Base-by-base conservation (phyloP, 1,284 basidiomycete genomes). In the Pseudozyma flocculosa region DNA sequence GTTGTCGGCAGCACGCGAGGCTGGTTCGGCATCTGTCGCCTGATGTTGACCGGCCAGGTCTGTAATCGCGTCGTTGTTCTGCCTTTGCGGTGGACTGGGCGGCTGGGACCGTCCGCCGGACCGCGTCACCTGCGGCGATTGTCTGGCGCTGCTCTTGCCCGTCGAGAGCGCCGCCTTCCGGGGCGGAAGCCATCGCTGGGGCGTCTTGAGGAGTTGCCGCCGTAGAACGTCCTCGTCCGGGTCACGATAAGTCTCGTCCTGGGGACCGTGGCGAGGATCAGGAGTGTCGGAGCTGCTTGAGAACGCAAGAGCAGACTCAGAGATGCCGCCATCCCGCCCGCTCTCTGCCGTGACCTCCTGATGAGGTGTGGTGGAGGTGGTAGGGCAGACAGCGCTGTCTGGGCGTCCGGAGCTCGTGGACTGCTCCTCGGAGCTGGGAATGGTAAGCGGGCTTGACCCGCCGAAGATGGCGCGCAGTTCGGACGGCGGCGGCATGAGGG, bases 1-100 rank as follows among this genome's bases (percentile, higher is more conserved):
- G 29, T 29, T 13, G 7, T 63, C 61, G 36, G 59, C 55, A 36
- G 59, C 56, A 30, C 58, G n/a, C n/a, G n/a, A n/a, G n/a, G n/a
- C n/a, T n/a, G n/a, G n/a, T n/a, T n/a, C n/a, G n/a, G n/a, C n/a
- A n/a, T n/a, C n/a, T n/a, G n/a, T n/a, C n/a, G n/a, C n/a, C n/a
- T n/a, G n/a, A n/a, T n/a, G n/a, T n/a, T n/a, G n/a, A n/a, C n/a
- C n/a, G n/a, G n/a, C n/a, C n/a, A n/a, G n/a, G n/a, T n/a, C n/a
- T n/a, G n/a, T n/a, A n/a, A n/a, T n/a, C n/a, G n/a, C n/a, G n/a
- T n/a, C n/a, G n/a, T n/a, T n/a, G n/a, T n/a, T n/a, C n/a, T n/a
- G n/a, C n/a, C n/a, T n/a, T n/a, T n/a, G n/a, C n/a, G n/a, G n/a
- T n/a, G n/a, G n/a, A n/a, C 60, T 15, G 60, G 54, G 29, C 29